Evolutionary conservation across 2,329 filamentous ascomycete species (phyloP), one percentile per base, ranked within the genome.

Genomic region (Diaporthe citriasiana): DNA sequence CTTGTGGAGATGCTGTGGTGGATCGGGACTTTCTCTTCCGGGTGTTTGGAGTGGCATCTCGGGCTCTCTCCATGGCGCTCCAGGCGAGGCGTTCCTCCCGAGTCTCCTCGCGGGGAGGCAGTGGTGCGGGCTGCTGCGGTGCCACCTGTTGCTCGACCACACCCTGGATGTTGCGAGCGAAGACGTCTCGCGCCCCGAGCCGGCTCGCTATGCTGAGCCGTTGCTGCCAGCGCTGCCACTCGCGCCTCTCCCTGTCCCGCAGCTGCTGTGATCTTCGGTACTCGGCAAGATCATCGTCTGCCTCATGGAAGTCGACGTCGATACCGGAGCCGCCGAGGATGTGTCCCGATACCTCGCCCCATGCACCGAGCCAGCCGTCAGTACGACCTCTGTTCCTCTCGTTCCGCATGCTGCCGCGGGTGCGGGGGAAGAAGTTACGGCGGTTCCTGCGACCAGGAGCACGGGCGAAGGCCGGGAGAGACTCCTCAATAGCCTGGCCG

Each of bases 301-400:
- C 94, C 79, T 96, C 96, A 47, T 96, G 94, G 81, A 95, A 94
- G 81, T 97, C 94, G 35, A 97, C 89, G 78, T 97, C 94, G 68
- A 97, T 85, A 76, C 94, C 91, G 25, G 94, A 84, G 38, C 89
- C 89, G 78, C 95, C 92, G 79, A 88, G 92, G 72, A 93, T 87
- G 47, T 87, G 87, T 68, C 87, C 89, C 22, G 89, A 87, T 76
- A 93, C 90, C 77, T 89, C 87, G 73, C 89, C 90, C 92, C 94
- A 97, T 1, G 97, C 94, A 71, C 94, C 94, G 80, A 96, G 93
- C 96, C 96, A 98, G 59, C 97, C 93, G 60, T 90, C 93, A 81
- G 84, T 94, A 85, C 95, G 93, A 88, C 86, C 91, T 82, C 84
- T 91, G 77, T 87, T 84, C 78, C 90, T 83, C 76, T 88, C 86